Evolutionary conservation across 1,139 yeast species (phyloP).

Genomic region (Blastobotrys illinoisensis): DNA sequence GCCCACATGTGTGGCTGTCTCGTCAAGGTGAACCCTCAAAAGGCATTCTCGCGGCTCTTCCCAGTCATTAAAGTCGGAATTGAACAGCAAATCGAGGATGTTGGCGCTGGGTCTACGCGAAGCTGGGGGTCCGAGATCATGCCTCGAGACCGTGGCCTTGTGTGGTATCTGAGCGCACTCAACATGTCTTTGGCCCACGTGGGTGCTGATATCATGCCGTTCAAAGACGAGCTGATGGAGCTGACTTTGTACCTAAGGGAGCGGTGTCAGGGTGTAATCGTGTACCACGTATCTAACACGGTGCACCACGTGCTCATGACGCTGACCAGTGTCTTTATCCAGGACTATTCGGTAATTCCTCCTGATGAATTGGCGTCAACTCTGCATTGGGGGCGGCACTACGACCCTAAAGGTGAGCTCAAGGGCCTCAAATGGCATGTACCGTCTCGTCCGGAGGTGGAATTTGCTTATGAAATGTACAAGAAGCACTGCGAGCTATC

Average conservation of each 20-base stretch:
- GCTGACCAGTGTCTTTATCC: conserved; percentile 42
- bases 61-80: conserved; percentile 48
- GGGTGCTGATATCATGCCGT: conserved; percentile 43
- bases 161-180: conserved; percentile 66
- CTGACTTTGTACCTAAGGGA: conserved; percentile 51
- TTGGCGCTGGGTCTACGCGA: conserved; percentile 77
- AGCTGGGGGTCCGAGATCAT: conserved; percentile 56
- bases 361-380: conserved; percentile 15
- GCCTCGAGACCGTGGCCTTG: conserved; percentile 72
- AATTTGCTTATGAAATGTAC: conserved; percentile 58
- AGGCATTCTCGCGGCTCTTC: conserved; percentile 44
- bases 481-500: conserved; percentile 41
- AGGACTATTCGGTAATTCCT: conserved; percentile 24
- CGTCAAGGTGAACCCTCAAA: conserved; percentile 53
- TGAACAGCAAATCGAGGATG: conserved; percentile 66
- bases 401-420: conserved; percentile 21
- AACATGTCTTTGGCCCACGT: conserved; percentile 72
- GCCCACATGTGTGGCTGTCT: conserved; percentile 68
- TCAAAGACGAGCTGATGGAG: conserved; percentile 44
- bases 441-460: conserved; percentile 55
- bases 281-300: conserved; percentile 42
- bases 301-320: conserved; percentile 65
- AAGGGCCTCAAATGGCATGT: conserved; percentile 65
- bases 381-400: conserved; percentile 32
- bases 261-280: conserved; percentile 60